Evolutionary conservation across 2,329 filamentous ascomycete species (phyloP).

Genomic region (Zasmidium angulare): DNA sequence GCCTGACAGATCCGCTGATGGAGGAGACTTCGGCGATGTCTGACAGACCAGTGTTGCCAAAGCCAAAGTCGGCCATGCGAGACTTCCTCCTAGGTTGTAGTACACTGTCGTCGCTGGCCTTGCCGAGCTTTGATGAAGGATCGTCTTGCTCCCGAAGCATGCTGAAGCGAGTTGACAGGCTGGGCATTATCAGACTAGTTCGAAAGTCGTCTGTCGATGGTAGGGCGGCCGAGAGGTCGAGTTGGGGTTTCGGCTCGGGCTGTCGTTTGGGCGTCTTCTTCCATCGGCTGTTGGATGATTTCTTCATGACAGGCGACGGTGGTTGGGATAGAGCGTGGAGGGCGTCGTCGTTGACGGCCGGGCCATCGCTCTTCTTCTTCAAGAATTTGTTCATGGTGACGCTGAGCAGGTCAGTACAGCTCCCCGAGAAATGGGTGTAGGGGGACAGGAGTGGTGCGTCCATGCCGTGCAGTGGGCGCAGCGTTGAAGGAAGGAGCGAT

Average conservation of each 20-base stretch:
- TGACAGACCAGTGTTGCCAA: constrained; percentile 57
- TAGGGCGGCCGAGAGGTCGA: constrained; percentile 73
- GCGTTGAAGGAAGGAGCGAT: constrained; percentile 1
- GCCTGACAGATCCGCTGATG: constrained; percentile 61
- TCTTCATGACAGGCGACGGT: constrained; percentile 30
- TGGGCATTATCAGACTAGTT: constrained; percentile 93
- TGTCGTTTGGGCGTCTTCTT: constrained; percentile 54
- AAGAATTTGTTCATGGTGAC: constrained; percentile 72
- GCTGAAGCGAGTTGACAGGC: constrained; percentile 90
- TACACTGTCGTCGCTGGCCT: constrained; percentile 93
- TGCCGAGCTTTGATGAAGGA: constrained; percentile 82
- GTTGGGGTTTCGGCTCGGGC: constrained; percentile 58
- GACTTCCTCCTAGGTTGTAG: constrained; percentile 80
- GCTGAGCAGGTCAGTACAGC: constrained; percentile 22
- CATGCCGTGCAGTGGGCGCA: neutral
- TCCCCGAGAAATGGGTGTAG: neutral
- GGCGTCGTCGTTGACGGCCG: constrained; percentile 27
- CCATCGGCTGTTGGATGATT: constrained; percentile 34
- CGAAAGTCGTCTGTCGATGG: constrained; percentile 87
- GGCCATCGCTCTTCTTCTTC: constrained; percentile 69
- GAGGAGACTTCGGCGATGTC: constrained; percentile 94
- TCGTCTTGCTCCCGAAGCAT: constrained; percentile 96
- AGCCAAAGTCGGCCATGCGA: constrained; percentile 70
- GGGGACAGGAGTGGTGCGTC: neutral
- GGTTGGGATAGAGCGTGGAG: constrained; percentile 17